Base-by-base conservation (phyloP, 257 asterid species). In the Solanum pinnatisectum region DNA sequence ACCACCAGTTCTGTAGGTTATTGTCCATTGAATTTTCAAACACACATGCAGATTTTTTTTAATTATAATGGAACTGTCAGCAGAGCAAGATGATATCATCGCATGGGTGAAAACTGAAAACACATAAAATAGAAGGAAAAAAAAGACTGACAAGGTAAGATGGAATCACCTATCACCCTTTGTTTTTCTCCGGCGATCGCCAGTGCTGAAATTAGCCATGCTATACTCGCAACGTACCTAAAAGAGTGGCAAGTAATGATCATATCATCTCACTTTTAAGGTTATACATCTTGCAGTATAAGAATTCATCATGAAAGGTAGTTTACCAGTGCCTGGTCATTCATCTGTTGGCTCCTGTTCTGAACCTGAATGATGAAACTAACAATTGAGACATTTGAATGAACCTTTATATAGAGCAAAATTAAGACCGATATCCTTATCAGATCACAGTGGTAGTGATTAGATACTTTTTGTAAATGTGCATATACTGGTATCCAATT, bases 131-230 rank as follows among this genome's bases (percentile, higher is more conserved):
- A 8, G 18, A 35, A 79, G 10, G 9, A 5, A 79, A 74, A 37
- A 56, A 74, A 15, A 25, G 40, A 49, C 40, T 16, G 65, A 46
- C 39, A 81, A 81, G 18, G 52, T 27, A 27, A 27, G 18, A 46
- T 81, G 39, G 42, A 81, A 44, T 46, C 72, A 96, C 99, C 99
- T 93, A 90, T 97, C 99, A 56, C 96, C 98, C 94, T 97, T 97
- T 65, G 98, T 98, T 89, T 92, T 95, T 90, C 98, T 96, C 95
- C 89, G 92, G 85, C 99, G 95, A 92, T 96, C 99, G 84, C 99
- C 99, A 20, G 99, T 94, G 87, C 99, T 96, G 92, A 97, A 97
- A 90, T 96, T 97, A 84, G 99, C 99, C 99, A 97, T 97, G 93
- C 98, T 94, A 89, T 97, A 97, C 92, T 96, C 99, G 30, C 99